Percentiles rank a stretch among this genome's conserved stretches.
Evolutionary conservation across 2,329 filamentous ascomycete species (phyloP).

Genomic region (Diplocarpon mali): DNA sequence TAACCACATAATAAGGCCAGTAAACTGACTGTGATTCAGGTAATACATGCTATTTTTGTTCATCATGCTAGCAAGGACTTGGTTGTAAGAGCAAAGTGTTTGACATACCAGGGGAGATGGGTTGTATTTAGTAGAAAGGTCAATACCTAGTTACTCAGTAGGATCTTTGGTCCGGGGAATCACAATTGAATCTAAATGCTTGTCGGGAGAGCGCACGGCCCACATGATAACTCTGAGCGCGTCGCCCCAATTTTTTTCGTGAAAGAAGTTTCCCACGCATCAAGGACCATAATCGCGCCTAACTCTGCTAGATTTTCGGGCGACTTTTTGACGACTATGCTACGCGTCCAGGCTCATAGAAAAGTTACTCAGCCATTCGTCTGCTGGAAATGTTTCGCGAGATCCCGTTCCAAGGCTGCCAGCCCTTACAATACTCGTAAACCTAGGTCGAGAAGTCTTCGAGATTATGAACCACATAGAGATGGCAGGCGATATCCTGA

Average conservation of each 20-base stretch:
- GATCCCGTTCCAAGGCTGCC: neutral
- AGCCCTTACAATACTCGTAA: no score
- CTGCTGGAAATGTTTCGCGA: conserved; percentile 22
- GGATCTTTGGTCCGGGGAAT: no score
- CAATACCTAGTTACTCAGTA: no score
- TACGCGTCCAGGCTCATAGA: conserved; percentile 10
- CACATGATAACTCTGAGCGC: no score
- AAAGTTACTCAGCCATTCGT: conserved; percentile 12
- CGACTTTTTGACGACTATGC: conserved; percentile 12
- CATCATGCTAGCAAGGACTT: conserved; percentile 23
- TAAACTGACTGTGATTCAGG: conserved; percentile 29
- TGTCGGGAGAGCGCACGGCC: no score
- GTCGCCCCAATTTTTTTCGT: no score
- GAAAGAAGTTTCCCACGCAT: no score
- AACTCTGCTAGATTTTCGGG: neutral
- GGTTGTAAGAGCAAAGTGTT: neutral
- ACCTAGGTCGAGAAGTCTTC: neutral
- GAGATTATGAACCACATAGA: neutral
- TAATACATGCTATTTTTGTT: conserved; percentile 33
- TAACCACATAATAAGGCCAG: conserved; percentile 44
- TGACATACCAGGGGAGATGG: conserved; percentile 10
- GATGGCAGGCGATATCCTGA: conserved; percentile 1
- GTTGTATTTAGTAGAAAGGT: neutral
- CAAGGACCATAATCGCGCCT: no score
- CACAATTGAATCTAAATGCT: no score